These are phyloP conservation scores for Cladosporium colombiae DNA, from an alignment of 2,329 filamentous ascomycete species.

Conservation along the genomic window DNA sequence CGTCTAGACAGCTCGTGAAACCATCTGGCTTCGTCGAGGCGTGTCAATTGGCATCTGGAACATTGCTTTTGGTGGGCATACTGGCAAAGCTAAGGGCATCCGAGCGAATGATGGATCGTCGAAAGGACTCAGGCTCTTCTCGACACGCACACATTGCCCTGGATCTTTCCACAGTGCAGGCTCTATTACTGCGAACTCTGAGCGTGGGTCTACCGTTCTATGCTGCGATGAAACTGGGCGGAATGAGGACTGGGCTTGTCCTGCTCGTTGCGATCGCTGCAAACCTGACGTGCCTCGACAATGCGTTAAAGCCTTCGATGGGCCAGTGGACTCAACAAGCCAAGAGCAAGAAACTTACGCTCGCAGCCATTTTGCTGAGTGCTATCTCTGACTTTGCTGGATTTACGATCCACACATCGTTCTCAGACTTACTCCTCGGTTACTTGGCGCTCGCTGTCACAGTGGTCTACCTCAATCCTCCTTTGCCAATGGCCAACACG, in stretches of 20 bases:
- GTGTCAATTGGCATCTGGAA: constrained; percentile 49
- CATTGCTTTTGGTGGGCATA: constrained; percentile 47
- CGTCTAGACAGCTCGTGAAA: constrained; percentile 21
- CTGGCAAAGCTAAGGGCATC: constrained; percentile 38
- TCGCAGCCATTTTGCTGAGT: constrained; percentile 38
- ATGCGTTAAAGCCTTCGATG: constrained; percentile 22
- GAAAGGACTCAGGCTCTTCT: constrained; percentile 31
- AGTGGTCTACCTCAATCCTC: constrained; percentile 51
- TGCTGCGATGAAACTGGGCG: constrained; percentile 57
- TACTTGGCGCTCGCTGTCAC: constrained; percentile 51
- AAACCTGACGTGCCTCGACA: constrained; percentile 29
- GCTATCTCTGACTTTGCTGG: constrained; percentile 38
- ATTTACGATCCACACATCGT: constrained; percentile 32
- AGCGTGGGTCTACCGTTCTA: constrained; percentile 54
- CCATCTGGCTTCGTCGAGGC: constrained; percentile 43
- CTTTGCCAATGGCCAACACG: constrained; percentile 39
- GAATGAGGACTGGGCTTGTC: constrained; percentile 54
- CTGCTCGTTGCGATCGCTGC: constrained; percentile 44
- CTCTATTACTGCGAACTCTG: constrained; percentile 22
- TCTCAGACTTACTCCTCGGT: constrained; percentile 41
- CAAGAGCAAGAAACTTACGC: constrained; percentile 40
- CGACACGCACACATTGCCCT: constrained; percentile 19
- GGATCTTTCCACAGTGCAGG: constrained; percentile 17
- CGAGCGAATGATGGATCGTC: constrained; percentile 33
- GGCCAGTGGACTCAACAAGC: constrained; percentile 38